Conservation (phyloP, 139 green algal genomes). For the Volvox reticuliferus region DNA sequence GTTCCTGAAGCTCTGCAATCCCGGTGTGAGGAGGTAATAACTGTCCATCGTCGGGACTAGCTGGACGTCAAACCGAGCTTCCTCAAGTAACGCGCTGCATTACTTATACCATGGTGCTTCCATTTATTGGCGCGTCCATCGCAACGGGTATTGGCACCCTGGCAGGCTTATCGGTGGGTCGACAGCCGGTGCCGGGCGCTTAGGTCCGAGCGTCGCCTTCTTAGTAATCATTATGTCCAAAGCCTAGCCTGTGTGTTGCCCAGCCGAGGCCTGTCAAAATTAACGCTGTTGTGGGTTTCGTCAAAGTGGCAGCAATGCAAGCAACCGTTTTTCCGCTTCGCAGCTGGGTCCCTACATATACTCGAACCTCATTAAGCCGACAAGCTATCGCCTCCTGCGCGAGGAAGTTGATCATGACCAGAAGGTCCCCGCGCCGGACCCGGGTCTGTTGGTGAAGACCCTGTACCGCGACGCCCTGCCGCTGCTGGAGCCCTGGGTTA, state of each 20-base stretch:
- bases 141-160: conserved; percentile 32
- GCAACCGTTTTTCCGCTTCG: not conserved
- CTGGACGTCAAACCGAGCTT: not conserved
- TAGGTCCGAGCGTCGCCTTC: not conserved
- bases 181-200: not conserved
- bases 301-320: not conserved
- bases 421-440: conserved; percentile 20
- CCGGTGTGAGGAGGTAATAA: not conserved
- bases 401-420: conserved; percentile 38
- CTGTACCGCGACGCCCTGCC: conserved; percentile 65
- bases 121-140: conserved; percentile 38
- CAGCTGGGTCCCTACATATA: conserved; percentile 49
- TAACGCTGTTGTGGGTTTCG: not conserved
- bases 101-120: conserved; percentile 25
- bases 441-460: conserved; percentile 43
- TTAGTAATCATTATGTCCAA: not conserved
- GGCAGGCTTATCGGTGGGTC: conserved; percentile 44
- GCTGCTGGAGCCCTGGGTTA: conserved; percentile 74
- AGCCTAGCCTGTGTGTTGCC: not conserved
- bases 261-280: too few species aligned
- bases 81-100: not conserved
- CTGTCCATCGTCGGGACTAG: not conserved
- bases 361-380: not conserved
- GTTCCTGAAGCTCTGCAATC: not conserved
- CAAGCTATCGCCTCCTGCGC: conserved; percentile 31